A percentile compares a stretch with the other conserved stretches of the same genome.
phyloP scores from a whole-genome alignment of 2,329 filamentous ascomycete genomes.

The Aaosphaeria pasadenensis region DNA sequence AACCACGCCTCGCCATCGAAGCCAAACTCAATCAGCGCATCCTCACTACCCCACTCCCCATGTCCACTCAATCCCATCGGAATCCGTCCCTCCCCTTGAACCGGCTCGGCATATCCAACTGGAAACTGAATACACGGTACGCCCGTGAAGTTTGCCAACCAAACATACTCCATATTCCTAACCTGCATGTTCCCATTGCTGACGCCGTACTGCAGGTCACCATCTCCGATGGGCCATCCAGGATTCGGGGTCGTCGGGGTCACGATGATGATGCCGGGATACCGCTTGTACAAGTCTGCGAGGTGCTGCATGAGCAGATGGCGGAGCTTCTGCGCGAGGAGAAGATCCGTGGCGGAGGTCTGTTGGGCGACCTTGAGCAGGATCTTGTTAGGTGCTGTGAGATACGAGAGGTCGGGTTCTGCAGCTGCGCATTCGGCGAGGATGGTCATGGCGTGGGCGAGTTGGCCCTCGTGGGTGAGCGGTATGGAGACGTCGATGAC shows the following conservation, averaged over 20 bases:
- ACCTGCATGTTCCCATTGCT: conserved; percentile 71
- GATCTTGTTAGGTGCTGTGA: conserved; percentile 68
- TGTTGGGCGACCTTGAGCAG: conserved; percentile 63
- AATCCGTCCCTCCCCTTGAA: conserved; percentile 56
- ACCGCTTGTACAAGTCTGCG: conserved; percentile 62
- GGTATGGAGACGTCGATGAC: conserved; percentile 64
- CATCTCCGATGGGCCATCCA: conserved; percentile 70
- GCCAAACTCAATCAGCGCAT: conserved; percentile 51
- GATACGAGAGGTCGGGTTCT: conserved; percentile 50
- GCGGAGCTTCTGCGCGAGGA: conserved; percentile 71
- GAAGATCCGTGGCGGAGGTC: conserved; percentile 66
- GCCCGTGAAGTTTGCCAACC: conserved; percentile 79
- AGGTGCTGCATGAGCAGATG: conserved; percentile 77
- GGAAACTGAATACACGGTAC: conserved; percentile 73
- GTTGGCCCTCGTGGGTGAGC: conserved; percentile 66
- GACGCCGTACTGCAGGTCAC: conserved; percentile 62
- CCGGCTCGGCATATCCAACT: conserved; percentile 65
- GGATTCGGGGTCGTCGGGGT: conserved; percentile 73
- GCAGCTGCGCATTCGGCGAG: conserved; percentile 64
- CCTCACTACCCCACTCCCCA: conserved; percentile 55
- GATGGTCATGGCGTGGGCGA: conserved; percentile 75
- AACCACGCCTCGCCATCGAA: conserved; percentile 51
- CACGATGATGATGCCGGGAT: conserved; percentile 75
- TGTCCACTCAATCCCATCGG: conserved; percentile 55
- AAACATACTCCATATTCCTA: conserved; percentile 81